Evolutionary conservation across 1,284 basidiomycete species (phyloP), one percentile per base, ranked within the genome.

Genomic region (Fomitopsis palustris): DNA sequence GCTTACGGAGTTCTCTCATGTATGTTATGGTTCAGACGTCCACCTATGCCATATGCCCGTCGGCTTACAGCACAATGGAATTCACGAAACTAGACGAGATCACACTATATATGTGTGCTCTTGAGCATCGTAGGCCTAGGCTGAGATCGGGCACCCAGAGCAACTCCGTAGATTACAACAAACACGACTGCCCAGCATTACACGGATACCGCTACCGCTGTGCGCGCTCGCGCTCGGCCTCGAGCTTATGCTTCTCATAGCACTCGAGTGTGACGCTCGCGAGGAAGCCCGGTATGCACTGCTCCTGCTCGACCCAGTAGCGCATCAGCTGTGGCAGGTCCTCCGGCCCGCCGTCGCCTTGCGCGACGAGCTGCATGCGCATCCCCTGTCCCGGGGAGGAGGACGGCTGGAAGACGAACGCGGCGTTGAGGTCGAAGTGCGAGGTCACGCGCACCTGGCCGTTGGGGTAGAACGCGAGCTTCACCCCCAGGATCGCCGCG

Each of bases 401-500:
- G 38, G 75, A 68, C 1, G 88, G 87, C 67, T 86, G 83, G 71
- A 92, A 92, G 25, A 88, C 84, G 67, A 91, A 91, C 33, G 83
- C 81, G 14, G 87, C 85, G 55, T 77, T 78, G 7, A 90, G 76
- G 68, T 92, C 90, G 71, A 87, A 94, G 59, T 88, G 78, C n/a
- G 87, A 89, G 3, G 92, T 94, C 56, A 95, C 84, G 37, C 91
- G 82, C 43, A 95, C 87, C 63, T 91, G 86, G 0, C 92, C 92
- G 56, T 92, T 93, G 4, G 87, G 88, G 62, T 90, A 87, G 70
- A 95, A 95, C 1, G 87, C 86, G 38, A 95, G 79, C 71, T 93
- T 94, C 64, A 93, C 85, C 2, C 93, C 94, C 1, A 96, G 82
- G 47, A 96, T 85, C 0, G 86, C 84, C 0, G 86, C 85, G 53